Evolutionary conservation across 345 rosid species (phyloP), one percentile per base, ranked within the genome.

Genomic region (Turritis glabra): DNA sequence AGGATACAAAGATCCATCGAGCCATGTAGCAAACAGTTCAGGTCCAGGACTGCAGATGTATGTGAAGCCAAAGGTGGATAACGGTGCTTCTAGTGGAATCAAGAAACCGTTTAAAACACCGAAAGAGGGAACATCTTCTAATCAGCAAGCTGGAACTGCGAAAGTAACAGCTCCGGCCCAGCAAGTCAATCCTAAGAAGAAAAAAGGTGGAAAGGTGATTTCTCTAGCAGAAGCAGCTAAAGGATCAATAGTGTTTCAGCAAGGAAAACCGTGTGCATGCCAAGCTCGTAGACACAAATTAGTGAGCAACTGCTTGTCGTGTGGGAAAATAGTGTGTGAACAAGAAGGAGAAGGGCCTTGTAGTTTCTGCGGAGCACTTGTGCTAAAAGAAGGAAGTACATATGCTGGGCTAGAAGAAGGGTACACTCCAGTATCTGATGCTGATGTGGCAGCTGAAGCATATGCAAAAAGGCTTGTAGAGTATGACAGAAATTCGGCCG

Each of bases 341-440:
- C 99, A 95, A 83, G 96, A 92, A 79, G 98, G 99, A 53, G 94
- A 95, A 81, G 98, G 99, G 60, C 97, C 93, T 44, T 94, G 97
- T 77, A 82, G 73, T 63, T 92, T 89, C 61, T 95, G 96, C 2
- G 92, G 98, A 68, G 89, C 96, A 22, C 96, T 93, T 64, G 98
- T 90, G 64, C 77, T 93, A 19, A 93, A 78, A 83, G 97, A 93
- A 79, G 90, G 93, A 5, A 92, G 96, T 71, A 81, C 89, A 2
- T 92, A 92, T 65, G 96, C 93, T 18, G 98, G 98, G 62, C 83
- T 92, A 0, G 93, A 93, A 51, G 89, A 65, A 76, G 84, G 84
- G 77, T 72, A 76, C 43, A 80, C 89, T 48, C 90, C 97, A 19
- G 32, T 82, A 41, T 82, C 97, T 46, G 92, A 90, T 75, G 82